A percentile compares a stretch with the other conserved stretches of the same genome.
phyloP scores from a whole-genome alignment of 2,329 filamentous ascomycete species.

The Apiospora saccharicola region DNA sequence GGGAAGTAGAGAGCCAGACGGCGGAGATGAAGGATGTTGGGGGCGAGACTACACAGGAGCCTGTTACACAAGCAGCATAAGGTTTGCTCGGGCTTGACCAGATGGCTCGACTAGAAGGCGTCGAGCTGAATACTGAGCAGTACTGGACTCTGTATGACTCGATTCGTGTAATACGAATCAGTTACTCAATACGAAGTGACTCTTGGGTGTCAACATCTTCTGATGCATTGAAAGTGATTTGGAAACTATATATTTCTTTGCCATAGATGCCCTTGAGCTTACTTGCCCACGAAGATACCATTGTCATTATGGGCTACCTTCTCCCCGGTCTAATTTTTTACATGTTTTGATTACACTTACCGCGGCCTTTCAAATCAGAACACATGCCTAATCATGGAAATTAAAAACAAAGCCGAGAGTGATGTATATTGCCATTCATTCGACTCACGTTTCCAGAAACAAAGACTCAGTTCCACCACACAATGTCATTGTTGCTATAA shows the following conservation, averaged over 20 bases:
- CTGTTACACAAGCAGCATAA: neutral
- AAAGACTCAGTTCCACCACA: neutral
- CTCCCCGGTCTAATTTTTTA: neutral
- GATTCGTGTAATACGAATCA: neutral
- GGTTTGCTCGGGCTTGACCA: neutral
- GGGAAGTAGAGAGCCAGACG: neutral
- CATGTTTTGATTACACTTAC: too few species aligned
- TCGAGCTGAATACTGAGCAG: too few species aligned
- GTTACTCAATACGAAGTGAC: neutral
- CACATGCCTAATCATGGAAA: neutral
- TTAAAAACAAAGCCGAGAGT: neutral
- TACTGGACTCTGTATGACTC: neutral
- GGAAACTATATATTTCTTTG: too few species aligned
- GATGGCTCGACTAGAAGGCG: too few species aligned
- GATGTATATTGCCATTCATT: neutral
- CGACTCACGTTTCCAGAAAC: neutral
- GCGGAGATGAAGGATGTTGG: neutral
- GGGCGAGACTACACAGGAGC: neutral
- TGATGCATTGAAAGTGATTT: neutral
- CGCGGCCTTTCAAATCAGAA: neutral
- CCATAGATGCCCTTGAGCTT: too few species aligned
- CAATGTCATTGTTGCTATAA: neutral
- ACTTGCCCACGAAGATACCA: too few species aligned
- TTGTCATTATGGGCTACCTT: too few species aligned
- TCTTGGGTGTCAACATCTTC: neutral